Evolutionary conservation across 768 basidiomycete species (phyloP).

Genomic region (Suillus fuscotomentosus): DNA sequence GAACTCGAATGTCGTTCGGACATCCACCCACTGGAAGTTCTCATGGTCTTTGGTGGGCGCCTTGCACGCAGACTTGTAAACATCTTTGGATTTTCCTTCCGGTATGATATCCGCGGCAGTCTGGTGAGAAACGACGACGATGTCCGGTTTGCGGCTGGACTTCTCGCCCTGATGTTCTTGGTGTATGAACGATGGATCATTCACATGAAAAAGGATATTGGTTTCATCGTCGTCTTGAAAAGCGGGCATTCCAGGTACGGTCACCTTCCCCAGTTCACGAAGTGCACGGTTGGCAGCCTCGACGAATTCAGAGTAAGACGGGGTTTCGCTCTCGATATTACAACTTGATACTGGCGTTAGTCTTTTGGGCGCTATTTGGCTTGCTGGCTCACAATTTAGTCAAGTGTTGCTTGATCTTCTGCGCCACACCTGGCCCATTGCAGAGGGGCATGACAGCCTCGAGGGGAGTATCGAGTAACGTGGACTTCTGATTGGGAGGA

Average conservation of each 20-base stretch:
- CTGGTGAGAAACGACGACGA: background rate
- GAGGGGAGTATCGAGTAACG: background rate
- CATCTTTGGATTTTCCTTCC: background rate
- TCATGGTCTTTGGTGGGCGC: background rate
- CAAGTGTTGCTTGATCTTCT: background rate
- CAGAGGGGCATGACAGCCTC: background rate
- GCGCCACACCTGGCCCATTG: background rate
- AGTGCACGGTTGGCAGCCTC: background rate
- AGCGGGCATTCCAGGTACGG: background rate
- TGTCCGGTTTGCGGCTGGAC: conserved; percentile 1
- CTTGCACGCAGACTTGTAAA: background rate
- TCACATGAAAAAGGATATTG: background rate
- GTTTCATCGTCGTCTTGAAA: background rate
- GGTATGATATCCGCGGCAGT: background rate
- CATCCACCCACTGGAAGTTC: background rate
- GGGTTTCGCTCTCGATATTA: background rate
- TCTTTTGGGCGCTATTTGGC: background rate
- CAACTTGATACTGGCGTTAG: background rate
- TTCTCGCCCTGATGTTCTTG: background rate
- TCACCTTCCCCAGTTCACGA: background rate
- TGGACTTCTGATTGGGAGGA: background rate
- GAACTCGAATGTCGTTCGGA: background rate
- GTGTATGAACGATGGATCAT: background rate
- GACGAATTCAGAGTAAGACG: background rate
- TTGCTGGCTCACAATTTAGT: background rate